These are phyloP conservation scores for Cryomyces antarcticus DNA, from an alignment of 495 filamentous ascomycete genomes.

Conservation along the genomic window DNA sequence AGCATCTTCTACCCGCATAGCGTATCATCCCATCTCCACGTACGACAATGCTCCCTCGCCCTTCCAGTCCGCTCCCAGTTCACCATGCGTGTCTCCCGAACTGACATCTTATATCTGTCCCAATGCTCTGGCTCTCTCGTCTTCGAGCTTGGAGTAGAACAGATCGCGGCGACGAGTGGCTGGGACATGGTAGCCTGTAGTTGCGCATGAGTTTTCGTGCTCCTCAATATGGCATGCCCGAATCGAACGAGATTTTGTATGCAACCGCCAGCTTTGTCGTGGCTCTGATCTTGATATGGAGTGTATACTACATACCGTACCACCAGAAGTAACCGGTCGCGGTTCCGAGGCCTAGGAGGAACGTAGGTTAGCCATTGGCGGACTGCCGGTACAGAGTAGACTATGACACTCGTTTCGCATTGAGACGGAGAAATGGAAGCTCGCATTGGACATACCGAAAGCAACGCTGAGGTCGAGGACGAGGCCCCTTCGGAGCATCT, in stretches of 20 bases:
- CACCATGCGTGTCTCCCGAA: not conserved
- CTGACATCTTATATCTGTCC: not conserved
- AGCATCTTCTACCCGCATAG: no score
- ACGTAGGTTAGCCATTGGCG: not conserved
- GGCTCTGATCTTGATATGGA: no score
- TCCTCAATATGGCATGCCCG: not conserved
- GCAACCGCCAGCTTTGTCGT: no score
- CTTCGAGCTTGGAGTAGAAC: conserved; percentile 60
- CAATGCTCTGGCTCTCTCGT: conserved; percentile 29
- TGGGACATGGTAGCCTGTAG: conserved; percentile 56
- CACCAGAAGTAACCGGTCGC: conserved; percentile 59
- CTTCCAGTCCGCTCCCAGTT: not conserved
- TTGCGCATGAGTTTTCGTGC: not conserved
- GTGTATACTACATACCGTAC: conserved; percentile 43
- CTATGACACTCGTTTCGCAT: not conserved
- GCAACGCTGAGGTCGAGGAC: conserved; percentile 64
- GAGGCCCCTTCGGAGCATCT: conserved; percentile 55
- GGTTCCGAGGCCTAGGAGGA: conserved; percentile 37
- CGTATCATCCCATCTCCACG: no score
- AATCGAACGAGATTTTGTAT: not conserved
- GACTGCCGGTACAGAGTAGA: not conserved
- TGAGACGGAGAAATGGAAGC: not conserved
- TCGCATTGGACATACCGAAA: conserved; percentile 36
- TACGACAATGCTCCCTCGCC: no score
- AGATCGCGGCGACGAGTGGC: conserved; percentile 51